Base-by-base conservation (phyloP, 2,329 filamentous ascomycete species). In the Colletotrichum eleusines region DNA sequence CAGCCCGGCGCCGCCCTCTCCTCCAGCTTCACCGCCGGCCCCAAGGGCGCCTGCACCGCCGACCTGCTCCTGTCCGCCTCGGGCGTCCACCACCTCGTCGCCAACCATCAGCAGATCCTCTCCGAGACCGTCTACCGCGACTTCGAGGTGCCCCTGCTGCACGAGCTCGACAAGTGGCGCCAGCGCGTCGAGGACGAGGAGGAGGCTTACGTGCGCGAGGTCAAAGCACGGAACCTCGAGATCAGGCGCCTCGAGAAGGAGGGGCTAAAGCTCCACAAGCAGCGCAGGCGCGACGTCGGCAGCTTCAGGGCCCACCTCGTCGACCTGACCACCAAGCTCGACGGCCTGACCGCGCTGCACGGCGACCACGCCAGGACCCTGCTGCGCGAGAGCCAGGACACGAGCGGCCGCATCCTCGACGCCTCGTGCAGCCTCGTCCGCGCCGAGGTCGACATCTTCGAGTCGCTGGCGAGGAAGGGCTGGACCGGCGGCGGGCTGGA, bases 41-140 rank as follows among this genome's bases (percentile, higher is more conserved):
- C 66, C 53, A 80, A 81, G 54, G 84, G 84, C 54, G 80, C 84
- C 44, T 91, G 89, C 80, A 91, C 90, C 0, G 90, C 89, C 20
- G 89, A 91, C 79, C 84, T 85, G 63, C 82, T 92, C 54, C 82
- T 92, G 70, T 85, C 88, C 38, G 87, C 89, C 16, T 87, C 88
- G 42, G 90, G 90, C 44, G 84, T 92, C 50, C 90, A 92, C 77
- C 89, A 92, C 75, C 84, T 92, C 26, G 84, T 91, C 69, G 90
- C 90, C 55, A 92, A 92, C 80, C 90, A 92, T 81, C 88, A 91
- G 78, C 89, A 91, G 76, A 92, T 92, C 75, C 85, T 92, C 4
- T 88, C 86, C 73, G 90, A 92, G 80, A 91, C 89, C 0, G 88
- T 92, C 11, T 92, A 92, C 79, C 85, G 90, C 65, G 85, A 84